A percentile compares a stretch with the other conserved stretches of the same genome.
Conservation (phyloP, 2,329 filamentous ascomycete genomes). For the Chalaropsis ovoidea region DNA sequence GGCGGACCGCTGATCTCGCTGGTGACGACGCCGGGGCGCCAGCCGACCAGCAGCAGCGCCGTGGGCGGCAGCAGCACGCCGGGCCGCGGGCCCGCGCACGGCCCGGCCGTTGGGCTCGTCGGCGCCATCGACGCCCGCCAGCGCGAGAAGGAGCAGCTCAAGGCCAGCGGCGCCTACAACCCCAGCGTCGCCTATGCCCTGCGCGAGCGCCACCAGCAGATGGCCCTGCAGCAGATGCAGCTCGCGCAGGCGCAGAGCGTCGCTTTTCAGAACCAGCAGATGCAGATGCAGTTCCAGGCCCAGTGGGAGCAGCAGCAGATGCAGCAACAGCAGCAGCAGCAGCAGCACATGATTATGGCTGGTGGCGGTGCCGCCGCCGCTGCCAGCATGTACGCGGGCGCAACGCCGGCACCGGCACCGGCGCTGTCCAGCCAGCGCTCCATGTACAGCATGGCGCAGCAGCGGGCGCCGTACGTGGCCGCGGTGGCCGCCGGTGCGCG, state of each 20-base stretch:
- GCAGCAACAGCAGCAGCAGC: slow-evolving; percentile 28
- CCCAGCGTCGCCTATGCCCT: slow-evolving; percentile 66
- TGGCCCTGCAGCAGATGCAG: slow-evolving; percentile 26
- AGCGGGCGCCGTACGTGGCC: neutral
- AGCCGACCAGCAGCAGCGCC: neutral
- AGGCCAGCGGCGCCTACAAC: slow-evolving; percentile 52
- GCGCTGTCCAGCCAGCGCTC: neutral
- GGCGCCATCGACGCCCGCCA: slow-evolving; percentile 72
- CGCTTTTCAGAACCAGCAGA: slow-evolving; percentile 31
- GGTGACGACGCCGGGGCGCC: slow-evolving; percentile 19
- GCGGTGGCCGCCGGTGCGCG: neutral
- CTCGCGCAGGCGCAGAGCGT: slow-evolving; percentile 29
- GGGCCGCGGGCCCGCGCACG: slow-evolving; percentile 19
- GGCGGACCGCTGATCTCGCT: slow-evolving; percentile 66
- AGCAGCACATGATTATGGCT: slow-evolving; percentile 29
- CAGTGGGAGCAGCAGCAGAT: slow-evolving; percentile 30
- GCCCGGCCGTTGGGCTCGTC: slow-evolving; percentile 48
- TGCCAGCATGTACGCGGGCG: neutral
- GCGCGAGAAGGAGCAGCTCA: slow-evolving; percentile 62
- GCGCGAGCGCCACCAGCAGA: slow-evolving; percentile 51
- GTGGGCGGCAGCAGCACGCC: slow-evolving; percentile 28
- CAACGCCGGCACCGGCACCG: neutral
- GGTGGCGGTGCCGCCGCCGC: neutral
- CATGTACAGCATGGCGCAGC: slow-evolving; percentile 10
- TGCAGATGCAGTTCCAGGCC: slow-evolving; percentile 32